A percentile compares a stretch with the other conserved stretches of the same genome.
Conservation (phyloP, 2,329 filamentous ascomycete genomes). For the Dothideomycetes sp. region DNA sequence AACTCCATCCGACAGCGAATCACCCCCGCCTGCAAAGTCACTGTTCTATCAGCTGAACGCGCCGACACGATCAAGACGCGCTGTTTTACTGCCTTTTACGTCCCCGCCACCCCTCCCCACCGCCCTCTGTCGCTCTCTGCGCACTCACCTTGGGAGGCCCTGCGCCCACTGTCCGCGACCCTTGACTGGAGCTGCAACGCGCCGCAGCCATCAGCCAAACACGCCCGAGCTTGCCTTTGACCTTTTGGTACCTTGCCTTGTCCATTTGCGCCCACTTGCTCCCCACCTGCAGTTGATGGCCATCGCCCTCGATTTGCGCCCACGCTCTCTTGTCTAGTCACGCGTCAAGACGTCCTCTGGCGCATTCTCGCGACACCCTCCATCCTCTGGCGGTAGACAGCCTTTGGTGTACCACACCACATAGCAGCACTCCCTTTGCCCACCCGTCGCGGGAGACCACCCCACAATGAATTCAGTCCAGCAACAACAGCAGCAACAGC, state of each 20-base stretch:
- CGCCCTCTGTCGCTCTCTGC: not conserved
- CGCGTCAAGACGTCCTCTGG: no score
- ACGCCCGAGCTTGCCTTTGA: no score
- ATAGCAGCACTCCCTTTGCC: not conserved
- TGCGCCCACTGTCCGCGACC: no score
- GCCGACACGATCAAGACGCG: not conserved
- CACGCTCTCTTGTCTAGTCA: no score
- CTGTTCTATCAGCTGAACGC: not conserved
- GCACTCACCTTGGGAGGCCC: not conserved
- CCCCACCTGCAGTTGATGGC: no score
- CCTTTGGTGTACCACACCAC: not conserved
- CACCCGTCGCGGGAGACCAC: not conserved
- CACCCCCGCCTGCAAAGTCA: not conserved
- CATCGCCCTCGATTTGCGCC: no score
- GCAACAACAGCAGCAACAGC: constrained; percentile 7
- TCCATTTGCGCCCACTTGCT: not conserved
- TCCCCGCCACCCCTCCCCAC: not conserved
- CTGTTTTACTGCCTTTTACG: not conserved
- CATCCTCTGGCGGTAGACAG: not conserved
- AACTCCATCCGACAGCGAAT: not conserved
- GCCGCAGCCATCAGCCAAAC: no score
- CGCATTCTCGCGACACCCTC: not conserved
- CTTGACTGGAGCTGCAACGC: not conserved
- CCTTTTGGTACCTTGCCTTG: not conserved
- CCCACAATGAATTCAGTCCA: constrained; percentile 5